phyloP scores from a whole-genome alignment of 495 filamentous ascomycete species.

The Aspergillus nidulans region DNA sequence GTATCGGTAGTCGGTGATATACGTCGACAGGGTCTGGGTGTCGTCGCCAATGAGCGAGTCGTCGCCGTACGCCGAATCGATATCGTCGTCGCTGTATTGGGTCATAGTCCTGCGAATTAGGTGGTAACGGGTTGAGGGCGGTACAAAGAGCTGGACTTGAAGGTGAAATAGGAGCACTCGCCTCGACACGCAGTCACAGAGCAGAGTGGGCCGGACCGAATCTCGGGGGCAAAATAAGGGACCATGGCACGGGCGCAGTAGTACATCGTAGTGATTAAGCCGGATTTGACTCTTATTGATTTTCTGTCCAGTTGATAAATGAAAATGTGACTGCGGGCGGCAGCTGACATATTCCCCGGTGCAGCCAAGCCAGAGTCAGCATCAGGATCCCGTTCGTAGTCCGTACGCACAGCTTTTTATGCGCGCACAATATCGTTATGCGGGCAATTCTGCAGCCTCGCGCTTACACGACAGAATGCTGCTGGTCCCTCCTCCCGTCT shows the following conservation, averaged over 20 bases:
- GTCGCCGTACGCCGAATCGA: slow-evolving; percentile 22
- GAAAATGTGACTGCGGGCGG: no score
- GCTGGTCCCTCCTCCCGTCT: background rate
- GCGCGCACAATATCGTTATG: no score
- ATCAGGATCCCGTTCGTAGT: background rate
- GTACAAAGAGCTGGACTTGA: background rate
- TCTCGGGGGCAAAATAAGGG: background rate
- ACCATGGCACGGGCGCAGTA: no score
- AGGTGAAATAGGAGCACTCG: background rate
- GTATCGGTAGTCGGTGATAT: slow-evolving; percentile 30
- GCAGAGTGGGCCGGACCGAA: background rate
- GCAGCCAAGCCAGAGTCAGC: background rate
- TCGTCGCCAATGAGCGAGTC: slow-evolving; percentile 21
- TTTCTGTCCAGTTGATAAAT: no score
- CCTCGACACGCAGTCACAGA: background rate
- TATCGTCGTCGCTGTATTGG: slow-evolving; percentile 7
- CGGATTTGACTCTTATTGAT: no score
- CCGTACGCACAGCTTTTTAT: background rate
- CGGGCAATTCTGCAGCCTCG: background rate
- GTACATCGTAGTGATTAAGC: no score
- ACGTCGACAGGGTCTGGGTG: slow-evolving; percentile 17
- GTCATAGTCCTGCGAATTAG: background rate
- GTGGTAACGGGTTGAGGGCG: background rate
- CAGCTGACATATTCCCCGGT: no score
- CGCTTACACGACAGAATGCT: no score